These are phyloP conservation scores for Blakeslea trispora DNA, from an alignment of 371 early-diverging fungal genomes.

Conservation along the genomic window DNA sequence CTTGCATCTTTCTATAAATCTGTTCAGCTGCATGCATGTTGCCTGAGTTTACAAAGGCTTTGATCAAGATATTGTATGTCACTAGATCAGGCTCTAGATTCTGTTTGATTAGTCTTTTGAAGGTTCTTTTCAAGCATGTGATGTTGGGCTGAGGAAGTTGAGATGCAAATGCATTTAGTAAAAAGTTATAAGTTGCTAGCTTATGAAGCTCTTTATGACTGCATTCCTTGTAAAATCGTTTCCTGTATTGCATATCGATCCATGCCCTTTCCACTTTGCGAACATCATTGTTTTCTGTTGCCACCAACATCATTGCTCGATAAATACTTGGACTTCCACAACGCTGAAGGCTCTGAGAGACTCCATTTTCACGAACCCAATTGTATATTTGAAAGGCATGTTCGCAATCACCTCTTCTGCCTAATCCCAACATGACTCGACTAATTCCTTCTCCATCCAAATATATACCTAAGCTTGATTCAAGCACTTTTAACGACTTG, in stretches of 20 bases:
- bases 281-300: slow-evolving; percentile 31
- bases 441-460: slow-evolving; percentile 21
- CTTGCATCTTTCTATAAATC: slow-evolving; percentile 30
- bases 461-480: slow-evolving; percentile 24
- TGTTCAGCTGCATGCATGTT: slow-evolving; percentile 52
- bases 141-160: slow-evolving; percentile 35
- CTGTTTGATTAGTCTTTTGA: slow-evolving; percentile 24
- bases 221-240: slow-evolving; percentile 5
- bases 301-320: slow-evolving; percentile 37
- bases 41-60: slow-evolving; percentile 66
- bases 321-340: slow-evolving; percentile 20
- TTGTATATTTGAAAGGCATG: slow-evolving; percentile 32
- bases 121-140: slow-evolving; percentile 24
- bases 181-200: slow-evolving; percentile 65
- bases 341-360: slow-evolving; percentile 9
- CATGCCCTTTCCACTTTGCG: slow-evolving; percentile 32
- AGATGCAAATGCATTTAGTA: slow-evolving; percentile 77
- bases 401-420: slow-evolving; percentile 32
- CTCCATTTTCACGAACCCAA: slow-evolving; percentile 23
- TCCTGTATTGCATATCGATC: slow-evolving; percentile 33
- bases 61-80: slow-evolving; percentile 82
- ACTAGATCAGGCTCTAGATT: slow-evolving; percentile 71
- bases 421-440: slow-evolving; percentile 32
- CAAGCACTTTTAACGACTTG: slow-evolving; percentile 29
- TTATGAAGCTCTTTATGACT: slow-evolving; percentile 44